Evolutionary conservation across 345 rosid genomes (phyloP), one percentile per base, ranked within the genome.

Genomic region (Corymbia maculata): DNA sequence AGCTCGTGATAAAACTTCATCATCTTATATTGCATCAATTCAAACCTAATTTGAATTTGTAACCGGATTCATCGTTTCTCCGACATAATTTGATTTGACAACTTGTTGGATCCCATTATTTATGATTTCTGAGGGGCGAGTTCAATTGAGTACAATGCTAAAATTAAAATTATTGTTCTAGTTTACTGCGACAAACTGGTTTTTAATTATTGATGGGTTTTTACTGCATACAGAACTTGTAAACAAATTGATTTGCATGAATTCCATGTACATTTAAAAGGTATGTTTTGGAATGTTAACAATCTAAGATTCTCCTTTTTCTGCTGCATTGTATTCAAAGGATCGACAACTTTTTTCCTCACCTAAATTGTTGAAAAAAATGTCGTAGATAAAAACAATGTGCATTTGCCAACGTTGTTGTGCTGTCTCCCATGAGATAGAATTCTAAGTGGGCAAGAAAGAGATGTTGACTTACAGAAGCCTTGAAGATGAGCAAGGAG

Each of bases 401-500:
- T 19, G 5, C 82, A 42, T 19, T 44, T 75, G 82, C 82, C 82
- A 5, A 75, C 49, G 28, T 36, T 42, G 14, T 36, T 36, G 14
- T 22, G 49, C 82, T 75, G 49, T 75, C 49, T 75, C 49, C 26
- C 82, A 42, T 21, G 49, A 19, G 82, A 17, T 15, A 75, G 82
- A 75, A 49, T 75, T 42, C 19, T 75, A 21, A 42, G 82, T 9
- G 26, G 82, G 7, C 49, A 75, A 42, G 49, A 36, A 3, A 75
- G 28, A 42, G 49, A 42, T 4, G 82, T 42, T 75, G 49, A 86
- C 87, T 52, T 86, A 86, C 66, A 36, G 87, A 21, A 24, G 66
- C 87, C 42, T 21, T 53, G 87, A 86, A 86, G 87, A 86, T 59
- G 61, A 52, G 8, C 32, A 85, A 42, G 87, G 99, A 95, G 49